Conservation (phyloP, 768 basidiomycete genomes). For the Lactifluus volemus region DNA sequence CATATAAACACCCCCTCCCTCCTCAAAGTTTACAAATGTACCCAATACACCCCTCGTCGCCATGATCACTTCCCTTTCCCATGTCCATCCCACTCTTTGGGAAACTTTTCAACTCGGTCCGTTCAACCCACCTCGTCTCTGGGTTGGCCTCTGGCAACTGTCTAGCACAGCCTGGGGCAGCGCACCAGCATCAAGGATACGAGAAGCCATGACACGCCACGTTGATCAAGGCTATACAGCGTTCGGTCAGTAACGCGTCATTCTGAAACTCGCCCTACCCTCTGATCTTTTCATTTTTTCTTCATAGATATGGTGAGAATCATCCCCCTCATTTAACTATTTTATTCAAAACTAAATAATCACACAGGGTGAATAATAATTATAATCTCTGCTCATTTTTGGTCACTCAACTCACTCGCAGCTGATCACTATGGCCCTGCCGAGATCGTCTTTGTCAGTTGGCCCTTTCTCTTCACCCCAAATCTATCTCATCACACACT, state of each 20-base stretch:
- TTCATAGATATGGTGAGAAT: slow-evolving; percentile 46
- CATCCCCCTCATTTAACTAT: slow-evolving; percentile 6
- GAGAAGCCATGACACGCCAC: slow-evolving; percentile 57
- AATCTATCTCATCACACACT: neutral
- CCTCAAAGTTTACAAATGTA: neutral
- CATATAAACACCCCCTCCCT: neutral
- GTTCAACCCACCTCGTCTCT: slow-evolving; percentile 52
- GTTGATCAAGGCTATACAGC: slow-evolving; percentile 54
- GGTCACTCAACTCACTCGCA: slow-evolving; percentile 22
- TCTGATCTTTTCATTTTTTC: neutral
- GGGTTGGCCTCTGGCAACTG: slow-evolving; percentile 79
- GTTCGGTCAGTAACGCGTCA: slow-evolving; percentile 48
- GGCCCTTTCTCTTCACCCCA: neutral
- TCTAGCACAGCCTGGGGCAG: slow-evolving; percentile 83
- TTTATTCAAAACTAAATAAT: neutral
- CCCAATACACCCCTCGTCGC: neutral
- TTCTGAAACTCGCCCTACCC: neutral
- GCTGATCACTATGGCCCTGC: slow-evolving; percentile 86
- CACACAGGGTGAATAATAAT: neutral
- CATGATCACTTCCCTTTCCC: neutral
- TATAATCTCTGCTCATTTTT: no score
- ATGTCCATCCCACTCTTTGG: neutral
- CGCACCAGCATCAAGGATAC: slow-evolving; percentile 54
- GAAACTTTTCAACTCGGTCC: slow-evolving; percentile 50
- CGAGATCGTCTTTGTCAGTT: slow-evolving; percentile 64